Evolutionary conservation across 495 filamentous ascomycete genomes (phyloP), one percentile per base, ranked within the genome.

Genomic region (Chaetomium cochliodes): DNA sequence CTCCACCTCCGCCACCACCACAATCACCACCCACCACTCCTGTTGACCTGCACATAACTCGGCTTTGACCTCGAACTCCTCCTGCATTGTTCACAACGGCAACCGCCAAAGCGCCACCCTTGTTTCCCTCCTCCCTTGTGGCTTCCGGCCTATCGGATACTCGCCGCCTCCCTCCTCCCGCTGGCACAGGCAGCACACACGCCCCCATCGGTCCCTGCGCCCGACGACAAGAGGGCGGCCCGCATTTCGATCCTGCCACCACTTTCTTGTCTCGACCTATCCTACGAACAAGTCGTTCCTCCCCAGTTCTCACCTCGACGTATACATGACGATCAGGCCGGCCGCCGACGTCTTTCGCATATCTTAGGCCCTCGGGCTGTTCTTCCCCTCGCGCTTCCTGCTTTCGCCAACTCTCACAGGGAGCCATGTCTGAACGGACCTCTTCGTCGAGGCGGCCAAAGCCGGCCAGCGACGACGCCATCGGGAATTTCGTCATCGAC

Each of bases 401-500:
- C 73, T 73, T 66, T 69, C 67, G 76, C 53, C 77, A 80, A 78
- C 60, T 57, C 62, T 63, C 70, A 70, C 80, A 78, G 79, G 79
- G 70, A 76, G 77, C 71, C 73, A 83, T 83, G 79, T 74, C 79
- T 37, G 76, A 78, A 56, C 79, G 78, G 69, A 42, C 65, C 15
- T 58, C 70, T 39, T 64, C 76, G 52, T 77, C 76, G 67, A 74
- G 74, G 70, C 73, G 76, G 60, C 52, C 67, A 54, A 77, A 66
- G 70, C 65, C 72, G 46, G 75, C 30, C 30, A 57, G 80, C 68
- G 88, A 90, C 65, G 84, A 87, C 81, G 76, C 85, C 50, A 85
- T 96, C 71, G 92, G 92, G 50, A 82, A 83, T 63, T 97, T 93
- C 73, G 83, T 82, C 65, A 84, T 92, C 70, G 82, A 90, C 65